Evolutionary conservation across 1,139 yeast species (phyloP).

Genomic region (Entelexis sorbosivorans): DNA sequence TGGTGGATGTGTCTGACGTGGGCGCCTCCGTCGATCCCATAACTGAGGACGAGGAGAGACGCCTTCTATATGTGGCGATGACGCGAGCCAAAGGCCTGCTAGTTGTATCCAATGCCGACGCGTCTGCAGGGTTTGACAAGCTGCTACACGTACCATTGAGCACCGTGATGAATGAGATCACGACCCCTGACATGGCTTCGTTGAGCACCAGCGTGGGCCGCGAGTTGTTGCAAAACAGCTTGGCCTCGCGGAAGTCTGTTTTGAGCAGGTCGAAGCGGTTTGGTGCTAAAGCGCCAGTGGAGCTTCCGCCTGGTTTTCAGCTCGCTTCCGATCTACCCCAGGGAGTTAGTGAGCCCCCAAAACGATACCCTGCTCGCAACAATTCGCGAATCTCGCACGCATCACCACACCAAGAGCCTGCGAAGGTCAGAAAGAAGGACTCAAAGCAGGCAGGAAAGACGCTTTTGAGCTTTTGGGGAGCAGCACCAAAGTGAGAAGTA

Average conservation of each 20-base stretch:
- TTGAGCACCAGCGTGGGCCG: not conserved
- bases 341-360: not conserved
- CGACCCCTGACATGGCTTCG: not conserved
- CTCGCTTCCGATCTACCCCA: not conserved
- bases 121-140: not conserved
- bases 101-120: not conserved
- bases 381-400: not conserved
- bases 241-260: not conserved
- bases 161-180: not conserved
- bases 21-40: not conserved
- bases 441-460: not conserved
- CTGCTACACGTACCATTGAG: not conserved
- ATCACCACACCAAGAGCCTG: not conserved
- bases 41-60: conserved; percentile 48
- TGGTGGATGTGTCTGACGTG: conserved; percentile 31
- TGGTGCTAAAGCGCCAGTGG: not conserved
- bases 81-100: conserved; percentile 55
- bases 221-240: not conserved
- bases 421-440: not conserved
- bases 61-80: conserved; percentile 78
- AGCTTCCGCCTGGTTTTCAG: not conserved
- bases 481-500: not conserved
- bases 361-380: no score
- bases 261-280: not conserved
- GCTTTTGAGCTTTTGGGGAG: not conserved